Conservation (phyloP, 805 yeast species). For the Nakazawaea ishiwadae region DNA sequence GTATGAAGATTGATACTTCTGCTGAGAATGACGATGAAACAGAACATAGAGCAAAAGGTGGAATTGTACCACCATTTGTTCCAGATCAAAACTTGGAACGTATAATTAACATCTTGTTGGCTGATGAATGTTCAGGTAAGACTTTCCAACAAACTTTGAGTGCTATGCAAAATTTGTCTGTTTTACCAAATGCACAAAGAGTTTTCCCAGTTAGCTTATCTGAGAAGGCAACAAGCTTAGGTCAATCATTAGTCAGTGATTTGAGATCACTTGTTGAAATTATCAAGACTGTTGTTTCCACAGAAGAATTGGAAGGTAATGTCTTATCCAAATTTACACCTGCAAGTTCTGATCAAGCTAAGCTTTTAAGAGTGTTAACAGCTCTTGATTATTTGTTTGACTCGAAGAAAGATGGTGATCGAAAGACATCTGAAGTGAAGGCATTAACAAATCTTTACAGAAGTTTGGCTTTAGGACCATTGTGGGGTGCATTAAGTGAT, state of each 20-base stretch:
- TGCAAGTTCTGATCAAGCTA: conserved; percentile 83
- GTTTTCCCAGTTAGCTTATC: conserved; percentile 68
- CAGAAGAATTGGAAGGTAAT: conserved; percentile 47
- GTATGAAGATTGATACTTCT: conserved; percentile 5
- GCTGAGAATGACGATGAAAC: conserved; percentile 1
- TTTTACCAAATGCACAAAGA: conserved; percentile 53
- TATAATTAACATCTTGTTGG: conserved; percentile 62
- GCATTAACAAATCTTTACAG: conserved; percentile 60
- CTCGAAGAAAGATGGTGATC: conserved; percentile 22
- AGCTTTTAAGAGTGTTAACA: conserved; percentile 77
- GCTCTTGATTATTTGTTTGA: conserved; percentile 82
- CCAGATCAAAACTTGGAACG: conserved; percentile 57
- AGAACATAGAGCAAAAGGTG: conserved; percentile 18
- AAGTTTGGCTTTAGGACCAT: conserved; percentile 61
- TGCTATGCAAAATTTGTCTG: conserved; percentile 71
- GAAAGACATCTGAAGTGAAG: conserved; percentile 30
- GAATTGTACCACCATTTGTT: conserved; percentile 42
- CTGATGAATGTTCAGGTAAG: conserved; percentile 80
- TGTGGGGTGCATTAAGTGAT: conserved; percentile 84
- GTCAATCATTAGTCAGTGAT: conserved; percentile 50
- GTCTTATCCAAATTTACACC: conserved; percentile 67
- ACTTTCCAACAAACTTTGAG: conserved; percentile 82
- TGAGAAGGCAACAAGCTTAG: conserved; percentile 55
- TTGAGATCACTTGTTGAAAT: conserved; percentile 44
- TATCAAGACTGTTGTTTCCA: conserved; percentile 27